These are phyloP conservation scores for Epicoccum sorghinum DNA, from an alignment of 2,329 filamentous ascomycete genomes.

Conservation along the genomic window DNA sequence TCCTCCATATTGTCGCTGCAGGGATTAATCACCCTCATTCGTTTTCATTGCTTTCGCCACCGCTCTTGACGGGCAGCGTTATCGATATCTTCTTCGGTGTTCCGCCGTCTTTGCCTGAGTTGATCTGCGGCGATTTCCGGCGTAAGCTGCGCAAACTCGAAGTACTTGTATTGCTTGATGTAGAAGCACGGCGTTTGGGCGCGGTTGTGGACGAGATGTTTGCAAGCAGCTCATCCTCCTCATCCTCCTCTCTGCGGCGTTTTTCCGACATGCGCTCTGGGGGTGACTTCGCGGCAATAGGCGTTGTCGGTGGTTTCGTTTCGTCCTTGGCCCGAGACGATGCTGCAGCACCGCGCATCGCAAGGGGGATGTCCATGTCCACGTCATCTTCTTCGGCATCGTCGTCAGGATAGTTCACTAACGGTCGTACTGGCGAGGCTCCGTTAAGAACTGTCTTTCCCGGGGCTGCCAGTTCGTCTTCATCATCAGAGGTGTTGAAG, in stretches of 20 bases:
- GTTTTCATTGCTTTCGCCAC: slow-evolving; percentile 38
- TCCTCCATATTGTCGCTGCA: slow-evolving; percentile 7
- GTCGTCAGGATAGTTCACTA: slow-evolving; percentile 93
- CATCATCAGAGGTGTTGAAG: slow-evolving; percentile 88
- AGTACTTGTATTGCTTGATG: slow-evolving; percentile 43
- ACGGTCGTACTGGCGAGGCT: slow-evolving; percentile 65
- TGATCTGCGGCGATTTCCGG: slow-evolving; percentile 51
- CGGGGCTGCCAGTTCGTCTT: slow-evolving; percentile 61
- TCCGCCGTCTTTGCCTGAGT: slow-evolving; percentile 50
- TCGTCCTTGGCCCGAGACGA: slow-evolving; percentile 33
- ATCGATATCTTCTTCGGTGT: slow-evolving; percentile 51
- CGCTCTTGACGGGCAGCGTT: slow-evolving; percentile 48
- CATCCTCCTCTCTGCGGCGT: slow-evolving; percentile 87
- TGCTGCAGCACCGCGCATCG: slow-evolving; percentile 31
- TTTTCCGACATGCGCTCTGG: slow-evolving; percentile 87
- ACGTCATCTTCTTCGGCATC: slow-evolving; percentile 68
- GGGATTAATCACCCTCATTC: slow-evolving; percentile 23
- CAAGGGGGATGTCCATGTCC: slow-evolving; percentile 56
- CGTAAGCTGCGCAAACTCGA: slow-evolving; percentile 46
- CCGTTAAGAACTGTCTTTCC: slow-evolving; percentile 62
- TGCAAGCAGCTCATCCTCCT: slow-evolving; percentile 82
- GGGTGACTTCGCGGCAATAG: slow-evolving; percentile 28
- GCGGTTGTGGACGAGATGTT: slow-evolving; percentile 68
- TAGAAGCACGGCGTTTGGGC: slow-evolving; percentile 53
- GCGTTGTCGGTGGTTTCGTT: slow-evolving; percentile 31